Evolutionary conservation across 2,329 filamentous ascomycete species (phyloP).

Genomic region (Microcyclospora pomicola): DNA sequence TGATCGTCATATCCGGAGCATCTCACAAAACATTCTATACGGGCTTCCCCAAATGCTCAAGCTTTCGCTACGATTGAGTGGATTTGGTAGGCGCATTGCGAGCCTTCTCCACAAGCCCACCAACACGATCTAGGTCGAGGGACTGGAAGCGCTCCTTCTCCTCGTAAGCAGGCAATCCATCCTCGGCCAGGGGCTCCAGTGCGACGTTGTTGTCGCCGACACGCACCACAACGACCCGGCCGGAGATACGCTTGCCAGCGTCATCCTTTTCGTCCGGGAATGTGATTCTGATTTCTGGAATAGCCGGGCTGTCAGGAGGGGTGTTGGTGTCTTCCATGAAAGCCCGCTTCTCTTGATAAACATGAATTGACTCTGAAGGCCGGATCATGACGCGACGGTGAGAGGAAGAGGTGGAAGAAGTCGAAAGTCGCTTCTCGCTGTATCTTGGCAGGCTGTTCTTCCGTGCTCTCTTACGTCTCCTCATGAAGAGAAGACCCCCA

Average conservation of each 20-base stretch:
- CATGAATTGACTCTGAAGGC: slow-evolving; percentile 51
- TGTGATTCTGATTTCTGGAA: slow-evolving; percentile 95
- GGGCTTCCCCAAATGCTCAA: no score
- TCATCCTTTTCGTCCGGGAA: slow-evolving; percentile 94
- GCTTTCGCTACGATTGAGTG: no score
- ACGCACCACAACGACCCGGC: slow-evolving; percentile 79
- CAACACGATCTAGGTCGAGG: slow-evolving; percentile 86
- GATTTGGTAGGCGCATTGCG: no score
- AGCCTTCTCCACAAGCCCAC: slow-evolving; percentile 81
- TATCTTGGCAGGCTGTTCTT: slow-evolving; percentile 52
- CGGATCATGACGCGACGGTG: slow-evolving; percentile 46
- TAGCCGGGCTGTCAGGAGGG: slow-evolving; percentile 60
- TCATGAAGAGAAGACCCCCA: slow-evolving; percentile 56
- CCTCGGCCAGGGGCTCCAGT: slow-evolving; percentile 67
- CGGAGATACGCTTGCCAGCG: slow-evolving; percentile 62
- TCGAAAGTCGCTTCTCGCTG: slow-evolving; percentile 43
- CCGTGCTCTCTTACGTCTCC: slow-evolving; percentile 43
- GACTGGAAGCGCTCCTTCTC: slow-evolving; percentile 68
- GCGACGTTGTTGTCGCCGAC: slow-evolving; percentile 83
- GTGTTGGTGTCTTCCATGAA: slow-evolving; percentile 63
- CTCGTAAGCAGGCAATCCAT: slow-evolving; percentile 77
- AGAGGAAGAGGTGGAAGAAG: slow-evolving; percentile 28
- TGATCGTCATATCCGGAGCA: no score
- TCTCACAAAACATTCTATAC: no score
- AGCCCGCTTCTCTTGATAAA: slow-evolving; percentile 67